Percentiles rank a stretch among this genome's conserved stretches.
These are phyloP conservation scores for Penicillium freii DNA, from an alignment of 2,329 filamentous ascomycete genomes.

Conservation along the genomic window DNA sequence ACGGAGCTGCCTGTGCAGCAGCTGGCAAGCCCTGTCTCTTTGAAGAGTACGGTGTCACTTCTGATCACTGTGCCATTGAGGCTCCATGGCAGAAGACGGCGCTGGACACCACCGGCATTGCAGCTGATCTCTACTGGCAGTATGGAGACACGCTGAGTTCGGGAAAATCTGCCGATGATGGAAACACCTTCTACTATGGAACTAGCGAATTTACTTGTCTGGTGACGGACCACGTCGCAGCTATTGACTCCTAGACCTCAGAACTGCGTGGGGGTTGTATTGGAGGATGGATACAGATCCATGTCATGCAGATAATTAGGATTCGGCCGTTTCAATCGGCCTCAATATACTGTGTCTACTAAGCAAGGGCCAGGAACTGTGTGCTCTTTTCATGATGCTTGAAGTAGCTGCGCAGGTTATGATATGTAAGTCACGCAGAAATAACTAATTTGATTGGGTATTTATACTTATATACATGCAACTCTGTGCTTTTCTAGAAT, in stretches of 20 bases:
- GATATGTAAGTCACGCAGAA: neutral
- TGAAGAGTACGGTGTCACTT: conserved; percentile 41
- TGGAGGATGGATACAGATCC: no score
- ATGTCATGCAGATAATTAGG: neutral
- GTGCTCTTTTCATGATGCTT: no score
- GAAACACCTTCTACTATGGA: conserved; percentile 35
- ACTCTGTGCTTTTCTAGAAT: neutral
- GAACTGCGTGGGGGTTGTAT: neutral
- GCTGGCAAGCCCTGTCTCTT: conserved; percentile 43
- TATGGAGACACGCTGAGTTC: conserved; percentile 33
- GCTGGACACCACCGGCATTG: conserved; percentile 33
- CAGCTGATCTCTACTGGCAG: conserved; percentile 44
- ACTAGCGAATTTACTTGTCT: conserved; percentile 31
- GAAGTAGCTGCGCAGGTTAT: no score
- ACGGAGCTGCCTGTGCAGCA: conserved; percentile 41
- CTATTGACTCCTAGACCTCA: neutral
- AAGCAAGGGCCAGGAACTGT: neutral
- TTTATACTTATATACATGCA: neutral
- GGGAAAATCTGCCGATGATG: conserved; percentile 32
- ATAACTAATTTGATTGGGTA: neutral
- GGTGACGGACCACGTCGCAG: conserved; percentile 34
- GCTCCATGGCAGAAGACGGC: conserved; percentile 39
- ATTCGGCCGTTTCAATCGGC: neutral
- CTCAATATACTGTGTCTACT: neutral
- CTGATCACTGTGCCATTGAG: conserved; percentile 30